A percentile compares a stretch with the other conserved stretches of the same genome.
Conservation (phyloP, 768 basidiomycete species). For the Tylopilus rubrobrunneus region DNA sequence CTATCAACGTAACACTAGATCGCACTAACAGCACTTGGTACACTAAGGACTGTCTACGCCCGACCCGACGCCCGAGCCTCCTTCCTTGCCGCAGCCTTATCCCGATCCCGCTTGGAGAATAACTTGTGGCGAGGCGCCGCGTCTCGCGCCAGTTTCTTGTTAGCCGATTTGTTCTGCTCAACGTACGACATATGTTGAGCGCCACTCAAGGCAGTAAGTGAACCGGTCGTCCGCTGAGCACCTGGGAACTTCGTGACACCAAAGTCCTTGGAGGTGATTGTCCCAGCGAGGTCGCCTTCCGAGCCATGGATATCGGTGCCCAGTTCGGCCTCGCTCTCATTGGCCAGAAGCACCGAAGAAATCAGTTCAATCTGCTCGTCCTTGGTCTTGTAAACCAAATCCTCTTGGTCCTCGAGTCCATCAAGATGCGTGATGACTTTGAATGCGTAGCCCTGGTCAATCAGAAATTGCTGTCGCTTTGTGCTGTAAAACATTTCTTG, state of each 20-base stretch:
- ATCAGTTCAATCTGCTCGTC: slow-evolving; percentile 96
- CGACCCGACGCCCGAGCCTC: slow-evolving; percentile 36
- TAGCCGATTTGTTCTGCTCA: slow-evolving; percentile 88
- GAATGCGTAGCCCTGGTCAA: slow-evolving; percentile 99
- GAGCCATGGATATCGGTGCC: slow-evolving; percentile 78
- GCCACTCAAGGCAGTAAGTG: slow-evolving; percentile 79
- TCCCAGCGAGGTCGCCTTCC: slow-evolving; percentile 84
- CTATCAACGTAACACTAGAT: slow-evolving; percentile 8
- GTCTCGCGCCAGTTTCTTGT: slow-evolving; percentile 67
- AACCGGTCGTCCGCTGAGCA: slow-evolving; percentile 77
- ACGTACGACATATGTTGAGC: slow-evolving; percentile 91
- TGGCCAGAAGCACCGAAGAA: slow-evolving; percentile 87
- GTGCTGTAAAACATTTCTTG: slow-evolving; percentile 99
- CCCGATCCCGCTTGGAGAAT: slow-evolving; percentile 80
- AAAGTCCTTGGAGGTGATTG: slow-evolving; percentile 83
- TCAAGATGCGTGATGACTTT: slow-evolving; percentile 99
- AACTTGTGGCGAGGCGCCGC: slow-evolving; percentile 64
- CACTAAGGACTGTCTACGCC: slow-evolving; percentile 15
- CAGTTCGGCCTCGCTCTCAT: slow-evolving; percentile 86
- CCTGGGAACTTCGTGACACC: slow-evolving; percentile 61
- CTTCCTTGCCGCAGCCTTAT: slow-evolving; percentile 53
- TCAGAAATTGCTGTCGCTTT: slow-evolving; percentile 96
- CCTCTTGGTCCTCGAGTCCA: slow-evolving; percentile 79
- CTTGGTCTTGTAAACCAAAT: slow-evolving; percentile 87
- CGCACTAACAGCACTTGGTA: slow-evolving; percentile 14